Evolutionary conservation across 192 early-diverging fungal species (phyloP), one percentile per base, ranked within the genome.

Genomic region (Umbelopsis ramanniana): DNA sequence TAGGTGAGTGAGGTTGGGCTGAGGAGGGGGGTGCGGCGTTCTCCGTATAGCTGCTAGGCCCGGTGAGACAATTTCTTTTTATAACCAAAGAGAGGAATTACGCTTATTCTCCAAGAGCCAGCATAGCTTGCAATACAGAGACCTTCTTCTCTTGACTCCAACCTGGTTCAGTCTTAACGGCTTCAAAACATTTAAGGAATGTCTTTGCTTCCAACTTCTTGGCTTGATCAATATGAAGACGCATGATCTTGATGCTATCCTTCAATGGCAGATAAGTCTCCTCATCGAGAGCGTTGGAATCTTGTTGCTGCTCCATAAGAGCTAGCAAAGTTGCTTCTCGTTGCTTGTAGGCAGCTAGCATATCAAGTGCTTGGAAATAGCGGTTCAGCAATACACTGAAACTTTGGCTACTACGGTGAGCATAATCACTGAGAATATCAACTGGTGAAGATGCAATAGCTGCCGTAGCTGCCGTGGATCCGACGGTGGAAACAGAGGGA

Each of bases 131-230:
- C 57, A 63, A 63, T 19, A 63, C 57, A 37, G 57, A 63, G 57
- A 63, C 35, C 33, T 63, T 63, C 57, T 63, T 63, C 26, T 63
- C 57, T 63, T 63, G 57, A 63, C 57, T 63, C 57, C 57, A 63
- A 37, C 57, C 57, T 63, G 57, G 57, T 5, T 63, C 57, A 63
- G 26, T 63, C 33, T 63, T 63, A 26, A 63, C 33, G 29, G 57
- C 57, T 19, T 63, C 57, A 63, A 63, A 63, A 26, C 57, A 63
- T 26, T 63, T 35, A 10, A 63, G 33, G 33, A 63, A 63, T 6
- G 57, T 63, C 57, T 63, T 63, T 63, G 57, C 57, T 63, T 63
- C 57, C 57, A 63, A 37, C 33, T 63, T 29, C 57, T 63, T 63
- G 7, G 57, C 57, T 19, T 63, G 57, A 6, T 33, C 57, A 63